Evolutionary conservation across 352 stramenopile genomes (phyloP), one percentile per base, ranked within the genome.

Genomic region (Globisporangium ultimum): DNA sequence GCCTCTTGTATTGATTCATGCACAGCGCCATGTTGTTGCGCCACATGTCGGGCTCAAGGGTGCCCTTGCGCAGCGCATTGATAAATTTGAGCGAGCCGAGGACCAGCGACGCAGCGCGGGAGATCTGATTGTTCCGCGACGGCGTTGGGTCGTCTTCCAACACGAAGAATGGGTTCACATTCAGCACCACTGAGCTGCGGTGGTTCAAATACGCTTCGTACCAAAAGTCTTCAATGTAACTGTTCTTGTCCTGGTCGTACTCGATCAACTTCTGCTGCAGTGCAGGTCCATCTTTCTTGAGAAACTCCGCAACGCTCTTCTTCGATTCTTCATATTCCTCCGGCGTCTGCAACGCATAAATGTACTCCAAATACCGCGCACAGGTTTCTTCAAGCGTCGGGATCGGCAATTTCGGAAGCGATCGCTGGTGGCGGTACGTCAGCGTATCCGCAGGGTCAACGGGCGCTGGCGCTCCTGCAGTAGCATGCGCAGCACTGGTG

Each of bases 101-200:
- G 13, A 93, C 80, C 15, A 99, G 78, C 56, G 79, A 95, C 60
- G 93, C 87, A 6, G 94, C 95, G 45, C 93, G 82, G 22, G 76
- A 74, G 47, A 97, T 85, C 62, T 98, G 94, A 69, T 95, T 82
- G 61, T 97, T 97, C 32, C 85, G 76, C 41, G 77, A 86, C 17
- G 88, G 86, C 50, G 88, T 93, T 46, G 88, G 82, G 65, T 96
- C 88, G 67, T 95, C 86, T 58, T 98, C 91, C 36, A 98, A 64
- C 36, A 98, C 79, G 80, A 98, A 98, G 69, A 97, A 98, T 32
- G 96, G 94, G 70, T 99, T 99, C 20, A 98, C 81, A 67, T 99
- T 98, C 48, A 99, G 79, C 54, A 98, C 93, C 12, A 98, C 89
- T 10, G 80, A 93, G 48, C 72, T 88, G 70, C 96, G 87, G 51